phyloP scores from a whole-genome alignment of 2,329 filamentous ascomycete species.

The Colletotrichum orbiculare region DNA sequence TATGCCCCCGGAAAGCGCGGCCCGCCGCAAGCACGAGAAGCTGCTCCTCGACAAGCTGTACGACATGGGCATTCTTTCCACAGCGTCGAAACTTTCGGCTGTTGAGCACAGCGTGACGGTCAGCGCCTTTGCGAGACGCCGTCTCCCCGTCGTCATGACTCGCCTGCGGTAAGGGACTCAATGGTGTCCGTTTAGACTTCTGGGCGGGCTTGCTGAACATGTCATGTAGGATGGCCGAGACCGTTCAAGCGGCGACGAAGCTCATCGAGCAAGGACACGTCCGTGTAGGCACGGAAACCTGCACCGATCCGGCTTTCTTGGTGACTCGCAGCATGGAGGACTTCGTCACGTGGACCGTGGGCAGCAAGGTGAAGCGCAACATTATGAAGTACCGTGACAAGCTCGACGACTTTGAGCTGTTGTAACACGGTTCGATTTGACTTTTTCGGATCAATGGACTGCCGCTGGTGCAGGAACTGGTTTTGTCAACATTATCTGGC shows the following conservation, averaged over 20 bases:
- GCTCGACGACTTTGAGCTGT: conserved; percentile 93
- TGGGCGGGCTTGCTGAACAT: conserved; percentile 6
- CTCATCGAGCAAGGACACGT: conserved; percentile 97
- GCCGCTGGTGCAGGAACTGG: conserved; percentile 21
- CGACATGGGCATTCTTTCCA: conserved; percentile 87
- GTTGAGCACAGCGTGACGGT: conserved; percentile 93
- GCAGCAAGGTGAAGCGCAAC: conserved; percentile 96
- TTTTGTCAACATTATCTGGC: conserved; percentile 14
- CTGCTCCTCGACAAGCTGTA: conserved; percentile 91
- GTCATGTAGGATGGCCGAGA: conserved; percentile 80
- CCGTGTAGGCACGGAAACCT: conserved; percentile 87
- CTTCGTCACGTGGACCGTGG: conserved; percentile 95
- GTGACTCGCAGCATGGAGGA: conserved; percentile 93
- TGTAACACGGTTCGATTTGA: conserved; percentile 59
- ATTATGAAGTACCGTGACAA: conserved; percentile 96
- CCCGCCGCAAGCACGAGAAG: conserved; percentile 85
- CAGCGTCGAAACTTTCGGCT: conserved; percentile 80
- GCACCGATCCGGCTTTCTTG: conserved; percentile 90
- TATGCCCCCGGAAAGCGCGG: conserved; percentile 81
- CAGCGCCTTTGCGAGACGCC: conserved; percentile 83
- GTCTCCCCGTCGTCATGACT: conserved; percentile 92
- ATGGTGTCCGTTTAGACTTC: neutral
- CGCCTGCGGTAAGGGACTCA: conserved; percentile 64
- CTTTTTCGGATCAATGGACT: conserved; percentile 30
- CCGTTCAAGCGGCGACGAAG: conserved; percentile 83